Base-by-base conservation (phyloP, 805 yeast genomes). In the Myxozyma mucilagina region DNA sequence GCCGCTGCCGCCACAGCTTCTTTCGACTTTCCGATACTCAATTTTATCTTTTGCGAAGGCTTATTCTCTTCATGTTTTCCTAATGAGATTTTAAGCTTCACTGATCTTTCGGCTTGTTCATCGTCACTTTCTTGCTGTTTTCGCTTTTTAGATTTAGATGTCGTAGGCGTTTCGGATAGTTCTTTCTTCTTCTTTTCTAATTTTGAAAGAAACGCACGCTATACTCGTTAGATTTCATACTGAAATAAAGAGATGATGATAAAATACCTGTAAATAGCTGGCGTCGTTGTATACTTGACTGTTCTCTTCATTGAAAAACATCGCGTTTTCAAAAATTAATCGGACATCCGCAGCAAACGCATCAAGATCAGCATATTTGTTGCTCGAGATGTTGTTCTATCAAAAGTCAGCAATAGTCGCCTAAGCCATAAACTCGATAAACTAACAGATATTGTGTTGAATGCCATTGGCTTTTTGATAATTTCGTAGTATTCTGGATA, bases 401-500 rank as follows among this genome's bases (percentile, higher is more conserved):
- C 3, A 13, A 41, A 41, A 41, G 24, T n/a, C 18, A 16, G 41
- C 41, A 3, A 38, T 5, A 38, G n/a, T n/a, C n/a, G n/a, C 20
- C 4, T 41, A 7, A 41, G 10, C 8, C 14, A 20, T 32, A 20
- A 31, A n/a, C n/a, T 18, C 18, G 16, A 32, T 8, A 13, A 6
- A 39, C 62, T 10, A 34, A 63, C 67, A 44, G 47, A 56, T 10
- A 93, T 82, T 36, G 82, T 78, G 54, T 79, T 80, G 68, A 93
- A 81, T 0, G 96, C 83, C 73, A 90, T 87, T 13, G 97, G 96
- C 56, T 81, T 77, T 65, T 83, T 80, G 47, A 93, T 85, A 6
- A 88, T 76, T 64, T 83, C 80, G 74, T 86, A 86, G 75, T 92
- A 92, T 69, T 89, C 96, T 0, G 97, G 96, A 68, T 87, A 87